Evolutionary conservation across 1,284 basidiomycete genomes (phyloP).

Genomic region (Malassezia slooffiae): DNA sequence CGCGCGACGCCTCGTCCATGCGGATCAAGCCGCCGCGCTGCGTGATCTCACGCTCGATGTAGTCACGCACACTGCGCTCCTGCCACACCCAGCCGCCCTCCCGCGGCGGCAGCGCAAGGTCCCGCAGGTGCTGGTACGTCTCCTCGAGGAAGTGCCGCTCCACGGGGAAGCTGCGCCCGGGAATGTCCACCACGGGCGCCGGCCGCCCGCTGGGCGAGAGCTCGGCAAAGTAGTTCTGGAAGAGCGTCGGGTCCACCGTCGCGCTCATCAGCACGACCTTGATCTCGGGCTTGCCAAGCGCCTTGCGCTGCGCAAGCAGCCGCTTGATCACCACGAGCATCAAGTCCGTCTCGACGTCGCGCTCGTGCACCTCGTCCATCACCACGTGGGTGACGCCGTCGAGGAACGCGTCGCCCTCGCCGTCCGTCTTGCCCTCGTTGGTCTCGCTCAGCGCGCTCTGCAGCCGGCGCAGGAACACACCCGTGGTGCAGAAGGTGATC

Average conservation of each 20-base stretch:
- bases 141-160: slow-evolving; percentile 71
- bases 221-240: slow-evolving; percentile 74
- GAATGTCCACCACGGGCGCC: slow-evolving; percentile 69
- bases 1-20: slow-evolving; percentile 11
- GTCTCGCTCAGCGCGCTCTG: slow-evolving; percentile 59
- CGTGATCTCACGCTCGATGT: slow-evolving; percentile 58
- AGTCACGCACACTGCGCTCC: slow-evolving; percentile 66
- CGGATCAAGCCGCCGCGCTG: slow-evolving; percentile 16
- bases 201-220: slow-evolving; percentile 46
- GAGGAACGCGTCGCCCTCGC: slow-evolving; percentile 49
- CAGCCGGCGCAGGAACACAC: slow-evolving; percentile 76
- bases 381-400: slow-evolving; percentile 81
- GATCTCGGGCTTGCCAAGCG: slow-evolving; percentile 62
- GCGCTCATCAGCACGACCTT: slow-evolving; percentile 92
- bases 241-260: slow-evolving; percentile 79
- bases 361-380: slow-evolving; percentile 92
- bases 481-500: slow-evolving; percentile 87
- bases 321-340: slow-evolving; percentile 82
- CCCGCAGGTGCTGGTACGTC: slow-evolving; percentile 50
- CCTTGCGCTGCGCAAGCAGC: slow-evolving; percentile 62
- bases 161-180: slow-evolving; percentile 87
- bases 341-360: slow-evolving; percentile 87
- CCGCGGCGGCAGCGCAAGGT: slow-evolving; percentile 28
- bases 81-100: slow-evolving; percentile 60
- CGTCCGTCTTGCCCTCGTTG: background rate